Evolutionary conservation across 352 stramenopile species (phyloP).

Genomic region (Lagenidium sp.): DNA sequence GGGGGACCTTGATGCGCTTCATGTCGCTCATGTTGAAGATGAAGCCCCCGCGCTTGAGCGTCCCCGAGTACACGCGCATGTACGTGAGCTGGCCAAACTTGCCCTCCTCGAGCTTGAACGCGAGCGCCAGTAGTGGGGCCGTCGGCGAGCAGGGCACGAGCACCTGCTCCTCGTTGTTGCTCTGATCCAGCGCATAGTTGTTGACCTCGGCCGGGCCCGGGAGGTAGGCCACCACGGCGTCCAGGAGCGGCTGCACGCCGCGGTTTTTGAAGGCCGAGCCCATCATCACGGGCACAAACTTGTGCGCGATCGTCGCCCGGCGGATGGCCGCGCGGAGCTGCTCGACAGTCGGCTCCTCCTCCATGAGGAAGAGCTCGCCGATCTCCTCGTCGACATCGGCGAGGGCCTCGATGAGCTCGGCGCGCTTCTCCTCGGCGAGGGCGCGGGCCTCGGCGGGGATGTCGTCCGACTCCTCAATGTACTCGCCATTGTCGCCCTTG

Average conservation of each 20-base stretch:
- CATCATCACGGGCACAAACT: constrained; percentile 99
- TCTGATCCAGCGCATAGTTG: constrained; percentile 95
- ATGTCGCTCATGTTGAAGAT: constrained; percentile 88
- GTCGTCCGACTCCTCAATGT: constrained; percentile 81
- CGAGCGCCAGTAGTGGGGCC: constrained; percentile 93
- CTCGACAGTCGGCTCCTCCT: constrained; percentile 91
- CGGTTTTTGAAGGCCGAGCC: constrained; percentile 98
- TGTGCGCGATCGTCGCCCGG: constrained; percentile 92
- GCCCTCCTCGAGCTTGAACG: constrained; percentile 99
- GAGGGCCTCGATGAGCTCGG: constrained; percentile 92
- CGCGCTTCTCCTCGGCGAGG: constrained; percentile 85
- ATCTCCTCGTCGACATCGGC: constrained; percentile 99
- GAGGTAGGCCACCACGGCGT: constrained; percentile 97
- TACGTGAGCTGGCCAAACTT: constrained; percentile 99
- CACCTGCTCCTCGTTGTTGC: constrained; percentile 88
- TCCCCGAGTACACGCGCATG: constrained; percentile 91
- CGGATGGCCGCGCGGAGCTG: constrained; percentile 93
- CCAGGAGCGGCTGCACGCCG: constrained; percentile 97
- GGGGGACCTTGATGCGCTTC: constrained; percentile 94
- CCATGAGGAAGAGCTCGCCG: constrained; percentile 98
- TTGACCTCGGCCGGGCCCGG: constrained; percentile 91
- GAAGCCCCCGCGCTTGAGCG: constrained; percentile 78
- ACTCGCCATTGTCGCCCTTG: constrained; percentile 86
- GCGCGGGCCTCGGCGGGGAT: constrained; percentile 85
- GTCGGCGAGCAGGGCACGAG: constrained; percentile 80